Conservation (phyloP, 2,329 filamentous ascomycete species). For the Meredithiella fracta region DNA sequence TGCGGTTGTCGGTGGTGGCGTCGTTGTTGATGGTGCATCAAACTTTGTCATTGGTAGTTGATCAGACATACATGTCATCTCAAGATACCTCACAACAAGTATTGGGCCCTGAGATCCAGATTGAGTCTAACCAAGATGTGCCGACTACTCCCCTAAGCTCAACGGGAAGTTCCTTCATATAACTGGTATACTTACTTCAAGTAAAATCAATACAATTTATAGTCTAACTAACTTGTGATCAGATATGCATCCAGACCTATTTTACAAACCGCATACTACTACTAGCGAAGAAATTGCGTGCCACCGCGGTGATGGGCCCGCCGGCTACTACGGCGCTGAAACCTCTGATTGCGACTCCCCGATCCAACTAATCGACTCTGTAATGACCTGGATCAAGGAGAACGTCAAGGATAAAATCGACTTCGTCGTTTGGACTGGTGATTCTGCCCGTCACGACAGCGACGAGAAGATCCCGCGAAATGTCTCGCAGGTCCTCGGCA, state of each 20-base stretch:
- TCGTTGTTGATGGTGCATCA: conserved; percentile 10
- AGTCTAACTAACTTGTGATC: conserved; percentile 3
- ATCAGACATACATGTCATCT: not conserved
- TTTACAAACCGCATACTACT: conserved; percentile 66
- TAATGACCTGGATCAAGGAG: conserved; percentile 71
- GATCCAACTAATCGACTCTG: conserved; percentile 63
- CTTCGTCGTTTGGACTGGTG: conserved; percentile 86
- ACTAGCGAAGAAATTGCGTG: conserved; percentile 54
- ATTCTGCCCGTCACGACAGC: conserved; percentile 78
- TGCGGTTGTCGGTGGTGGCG: conserved; percentile 3
- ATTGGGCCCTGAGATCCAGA: not conserved
- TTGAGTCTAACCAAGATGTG: not conserved
- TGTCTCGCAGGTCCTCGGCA: conserved; percentile 54
- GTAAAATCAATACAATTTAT: conserved; percentile 1
- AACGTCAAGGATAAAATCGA: conserved; percentile 66
- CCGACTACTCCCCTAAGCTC: conserved; percentile 21
- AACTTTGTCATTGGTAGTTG: conserved; percentile 3
- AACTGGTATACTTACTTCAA: conserved; percentile 44
- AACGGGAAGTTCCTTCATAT: conserved; percentile 74
- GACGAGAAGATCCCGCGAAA: conserved; percentile 67
- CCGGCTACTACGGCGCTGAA: conserved; percentile 71
- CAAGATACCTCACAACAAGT: not conserved
- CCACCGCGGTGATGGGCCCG: conserved; percentile 59
- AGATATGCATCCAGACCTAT: conserved; percentile 87
- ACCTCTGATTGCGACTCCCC: conserved; percentile 82